Base-by-base conservation (phyloP, 2,329 filamentous ascomycete species). In the Aspergillus udagawae region DNA sequence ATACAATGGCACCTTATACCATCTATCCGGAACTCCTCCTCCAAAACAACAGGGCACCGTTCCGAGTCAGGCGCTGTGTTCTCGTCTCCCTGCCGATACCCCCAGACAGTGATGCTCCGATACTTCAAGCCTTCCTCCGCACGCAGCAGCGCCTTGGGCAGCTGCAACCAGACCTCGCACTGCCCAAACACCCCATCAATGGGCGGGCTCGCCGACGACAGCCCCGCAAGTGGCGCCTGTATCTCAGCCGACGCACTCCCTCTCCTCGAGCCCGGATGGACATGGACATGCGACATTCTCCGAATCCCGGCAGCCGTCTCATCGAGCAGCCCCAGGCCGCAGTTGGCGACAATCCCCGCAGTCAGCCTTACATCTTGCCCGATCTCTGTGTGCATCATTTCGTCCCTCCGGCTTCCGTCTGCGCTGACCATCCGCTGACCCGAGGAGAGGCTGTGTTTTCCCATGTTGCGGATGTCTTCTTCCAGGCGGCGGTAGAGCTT, bases 1-100 rank as follows among this genome's bases (percentile, higher is more conserved):
- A 82, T 77, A 63, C 76, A 79, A 49, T 74, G 69, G 60, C 75
- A 77, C 25, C 75, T 69, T 51, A 80, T 75, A 1, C 73, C 72
- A 41, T 77, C 73, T 58, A 81, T 73, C 1, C 68, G 67, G 57
- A 76, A 75, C 56, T 74, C 72, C 55, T 76, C 70, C 50, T 72
- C 68, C 59, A 74, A 48, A 5, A 71, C 64, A 38, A 71, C 63
- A 21, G 67, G 63, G 35, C 63, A 64, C 28, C 67, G 65, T 28
- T 62, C 60, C 12, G 66, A 64, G n/a, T 67, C 67, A 42, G 64
- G 61, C 14, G 61, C 63, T 51, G 60, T 54, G 35, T 60, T 60
- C 21, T 60, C 67, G 32, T 62, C 60, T 8, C 65, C 63, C 52
- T 65, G 64, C 20, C 63, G 65, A 54, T 71, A 73, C 14, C 73